Percentiles rank a stretch among this genome's conserved stretches.
These are phyloP conservation scores for Aegilops bicornis DNA, from an alignment of 176 grass and related monocot genomes.

Conservation along the genomic window DNA sequence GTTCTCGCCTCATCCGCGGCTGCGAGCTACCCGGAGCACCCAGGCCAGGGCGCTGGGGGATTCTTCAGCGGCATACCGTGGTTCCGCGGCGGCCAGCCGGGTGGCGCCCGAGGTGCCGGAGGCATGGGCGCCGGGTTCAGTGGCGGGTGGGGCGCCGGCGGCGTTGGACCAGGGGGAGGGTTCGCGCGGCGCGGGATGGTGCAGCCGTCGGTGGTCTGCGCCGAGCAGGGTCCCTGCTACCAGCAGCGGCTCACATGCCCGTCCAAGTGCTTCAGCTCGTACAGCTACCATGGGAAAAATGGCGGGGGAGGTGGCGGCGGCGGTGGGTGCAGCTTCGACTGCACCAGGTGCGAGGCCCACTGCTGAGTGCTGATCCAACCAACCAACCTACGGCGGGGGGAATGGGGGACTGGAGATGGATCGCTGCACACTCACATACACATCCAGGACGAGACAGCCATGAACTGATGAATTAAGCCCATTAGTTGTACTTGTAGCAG, in stretches of 20 bases:
- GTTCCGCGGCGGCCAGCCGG: constrained; percentile 24
- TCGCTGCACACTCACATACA: not conserved
- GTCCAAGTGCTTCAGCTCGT: constrained; percentile 49
- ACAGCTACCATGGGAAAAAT: constrained; percentile 34
- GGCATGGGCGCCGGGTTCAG: constrained; percentile 29
- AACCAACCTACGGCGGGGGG: not conserved
- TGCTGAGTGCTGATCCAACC: constrained; percentile 38
- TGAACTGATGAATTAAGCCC: not conserved
- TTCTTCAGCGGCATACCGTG: constrained; percentile 15
- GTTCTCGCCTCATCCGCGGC: not conserved
- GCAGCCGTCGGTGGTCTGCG: constrained; percentile 54
- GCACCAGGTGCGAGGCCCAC: constrained; percentile 50
- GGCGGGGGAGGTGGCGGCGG: constrained; percentile 55
- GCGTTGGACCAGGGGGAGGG: constrained; percentile 24
- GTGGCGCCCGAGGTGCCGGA: not conserved
- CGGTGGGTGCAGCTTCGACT: constrained; percentile 67
- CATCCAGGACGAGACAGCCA: not conserved
- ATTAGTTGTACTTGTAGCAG: not conserved
- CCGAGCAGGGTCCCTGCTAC: constrained; percentile 45
- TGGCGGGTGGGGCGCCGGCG: constrained; percentile 25
- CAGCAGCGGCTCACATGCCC: constrained; percentile 61
- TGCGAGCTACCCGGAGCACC: not conserved
- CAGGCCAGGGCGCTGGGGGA: not conserved
- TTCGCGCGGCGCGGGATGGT: constrained; percentile 33
- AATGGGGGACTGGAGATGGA: not conserved